Base-by-base conservation (phyloP, 768 basidiomycete genomes). In the Ephemerocybe angulata region DNA sequence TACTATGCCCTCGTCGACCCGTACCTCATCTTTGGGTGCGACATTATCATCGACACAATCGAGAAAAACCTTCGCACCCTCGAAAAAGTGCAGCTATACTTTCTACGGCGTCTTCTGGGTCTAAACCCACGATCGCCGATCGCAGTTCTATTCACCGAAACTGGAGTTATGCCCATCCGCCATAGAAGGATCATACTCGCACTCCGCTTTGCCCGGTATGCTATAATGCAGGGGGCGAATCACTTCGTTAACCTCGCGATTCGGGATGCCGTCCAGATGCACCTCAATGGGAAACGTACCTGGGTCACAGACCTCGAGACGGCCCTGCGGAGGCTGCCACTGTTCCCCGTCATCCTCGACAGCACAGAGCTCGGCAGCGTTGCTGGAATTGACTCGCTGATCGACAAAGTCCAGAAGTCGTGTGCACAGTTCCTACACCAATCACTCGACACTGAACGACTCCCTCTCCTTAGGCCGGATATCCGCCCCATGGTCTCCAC, bases 131-230 rank as follows among this genome's bases (percentile, higher is more conserved):
- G 52, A 4, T 60, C 63, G 5, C 49, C 41, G 3, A 29, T 61
- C 13, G 60, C 58, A 1, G 40, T 57, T 2, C 60, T 70, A 12
- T 63, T 60, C 53, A 58, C 65, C 4, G 64, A 67, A 52, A 69
- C 68, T 5, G 64, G 64, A 7, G 35, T 67, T 3, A 41, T 49
- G 19, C 68, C 68, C 2, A 41, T 70, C 5, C 54, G 48, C 2
- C 60, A 62, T 38, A 54, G 63, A 11, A 57, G 63, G 1, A 37
- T 57, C 12, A 22, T 44, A 1, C 54, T 67, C 2, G 58, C 61
- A 12, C 51, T 70, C 2, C 50, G 53, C 11, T 65, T 63, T 48
- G 54, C 63, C 2, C 15, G 12, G 1, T 65, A 66, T 43, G 41
- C 63, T 31, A 38, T 56, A 21, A n/a, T n/a, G 0, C 51, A 62